Conservation (phyloP, 768 basidiomycete species). For the Termitomyces sp. region DNA sequence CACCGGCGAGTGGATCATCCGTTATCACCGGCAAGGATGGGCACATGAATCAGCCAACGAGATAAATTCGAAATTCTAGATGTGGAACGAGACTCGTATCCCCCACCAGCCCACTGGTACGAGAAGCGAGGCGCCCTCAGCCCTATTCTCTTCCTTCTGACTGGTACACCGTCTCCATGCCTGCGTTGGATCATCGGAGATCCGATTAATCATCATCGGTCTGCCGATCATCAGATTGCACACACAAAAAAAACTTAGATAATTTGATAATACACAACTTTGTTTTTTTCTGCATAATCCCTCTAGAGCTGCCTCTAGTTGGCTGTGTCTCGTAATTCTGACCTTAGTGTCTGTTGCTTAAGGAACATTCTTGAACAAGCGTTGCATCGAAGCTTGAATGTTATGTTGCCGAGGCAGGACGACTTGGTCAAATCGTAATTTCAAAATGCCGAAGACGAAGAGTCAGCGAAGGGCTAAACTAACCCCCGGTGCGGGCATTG, state of each 20-base stretch:
- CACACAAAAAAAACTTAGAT: neutral
- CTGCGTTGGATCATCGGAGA: neutral
- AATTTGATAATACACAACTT: neutral
- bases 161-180: neutral
- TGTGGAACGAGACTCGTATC: neutral
- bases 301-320: neutral
- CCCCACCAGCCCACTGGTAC: neutral
- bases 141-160: neutral
- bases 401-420: neutral
- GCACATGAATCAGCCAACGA: neutral
- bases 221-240: neutral
- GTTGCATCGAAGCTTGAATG: neutral
- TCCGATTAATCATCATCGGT: no score
- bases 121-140: neutral
- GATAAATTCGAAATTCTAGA: neutral
- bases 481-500: neutral
- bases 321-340: neutral
- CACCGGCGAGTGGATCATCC: neutral
- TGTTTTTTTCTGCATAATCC: neutral
- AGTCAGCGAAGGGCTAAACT: neutral
- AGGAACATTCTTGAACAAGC: neutral
- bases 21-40: neutral
- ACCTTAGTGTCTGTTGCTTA: neutral
- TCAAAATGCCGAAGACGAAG: neutral
- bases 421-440: neutral